These are phyloP conservation scores for Sporothrix mexicana DNA, from an alignment of 2,329 filamentous ascomycete genomes.

Conservation along the genomic window DNA sequence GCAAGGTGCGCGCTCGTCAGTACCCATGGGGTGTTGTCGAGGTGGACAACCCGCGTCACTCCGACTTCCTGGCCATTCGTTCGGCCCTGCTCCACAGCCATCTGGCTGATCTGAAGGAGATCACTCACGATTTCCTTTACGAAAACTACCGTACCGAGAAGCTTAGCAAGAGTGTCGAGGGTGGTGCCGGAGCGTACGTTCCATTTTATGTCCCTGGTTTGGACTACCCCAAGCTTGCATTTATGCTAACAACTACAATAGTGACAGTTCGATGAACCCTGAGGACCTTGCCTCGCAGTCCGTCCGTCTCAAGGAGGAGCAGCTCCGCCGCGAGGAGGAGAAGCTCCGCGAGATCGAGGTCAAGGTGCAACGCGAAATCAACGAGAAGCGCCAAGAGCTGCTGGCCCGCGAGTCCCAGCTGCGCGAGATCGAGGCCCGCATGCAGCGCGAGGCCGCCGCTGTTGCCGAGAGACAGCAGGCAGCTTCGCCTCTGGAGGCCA, in stretches of 20 bases:
- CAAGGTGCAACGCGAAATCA: constrained; percentile 99
- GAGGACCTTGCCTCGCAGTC: constrained; percentile 97
- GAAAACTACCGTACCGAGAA: constrained; percentile 99
- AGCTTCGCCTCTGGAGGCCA: constrained; percentile 53
- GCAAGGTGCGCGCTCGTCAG: constrained; percentile 90
- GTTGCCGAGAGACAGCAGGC: constrained; percentile 48
- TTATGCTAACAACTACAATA: constrained; percentile 42
- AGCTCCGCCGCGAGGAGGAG: constrained; percentile 98
- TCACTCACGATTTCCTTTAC: constrained; percentile 99
- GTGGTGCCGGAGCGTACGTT: constrained; percentile 84
- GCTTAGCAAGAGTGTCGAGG: constrained; percentile 98
- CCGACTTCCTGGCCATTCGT: constrained; percentile 96
- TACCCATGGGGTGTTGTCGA: constrained; percentile 99
- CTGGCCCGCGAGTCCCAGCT: constrained; percentile 97
- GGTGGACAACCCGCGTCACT: constrained; percentile 98
- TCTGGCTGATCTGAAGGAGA: constrained; percentile 97
- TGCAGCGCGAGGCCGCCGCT: constrained; percentile 81
- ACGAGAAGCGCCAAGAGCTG: constrained; percentile 99
- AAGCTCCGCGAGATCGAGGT: constrained; percentile 99
- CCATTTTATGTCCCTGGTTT: background rate
- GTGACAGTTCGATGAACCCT: constrained; percentile 93
- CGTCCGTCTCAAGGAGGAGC: constrained; percentile 98
- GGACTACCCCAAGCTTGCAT: background rate
- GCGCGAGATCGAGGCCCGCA: constrained; percentile 96
- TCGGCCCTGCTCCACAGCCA: constrained; percentile 97